phyloP scores from a whole-genome alignment of 192 early-diverging fungal genomes.

The Mortierella antarctica region DNA sequence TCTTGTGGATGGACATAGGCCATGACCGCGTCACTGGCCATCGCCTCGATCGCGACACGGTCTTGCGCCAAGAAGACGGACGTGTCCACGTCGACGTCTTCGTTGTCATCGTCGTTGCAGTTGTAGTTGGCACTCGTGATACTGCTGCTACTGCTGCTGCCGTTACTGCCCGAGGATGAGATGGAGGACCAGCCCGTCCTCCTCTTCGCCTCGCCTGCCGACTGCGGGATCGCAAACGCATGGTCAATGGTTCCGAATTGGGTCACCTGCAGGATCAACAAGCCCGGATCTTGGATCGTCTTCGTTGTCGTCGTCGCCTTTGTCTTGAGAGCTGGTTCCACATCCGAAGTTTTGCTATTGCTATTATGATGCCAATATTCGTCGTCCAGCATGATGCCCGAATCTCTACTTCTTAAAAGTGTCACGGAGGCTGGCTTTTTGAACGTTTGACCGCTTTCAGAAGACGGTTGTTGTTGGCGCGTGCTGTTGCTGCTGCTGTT shows the following conservation, averaged over 20 bases:
- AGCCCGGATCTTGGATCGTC: conserved; percentile 6
- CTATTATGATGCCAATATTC: background rate
- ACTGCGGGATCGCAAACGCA: conserved; percentile 31
- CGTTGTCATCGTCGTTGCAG: background rate
- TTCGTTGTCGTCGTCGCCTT: too few relatives aligned
- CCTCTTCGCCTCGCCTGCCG: background rate
- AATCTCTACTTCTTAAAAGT: background rate
- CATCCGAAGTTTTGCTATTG: background rate
- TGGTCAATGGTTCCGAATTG: conserved; percentile 49
- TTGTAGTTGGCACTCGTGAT: background rate
- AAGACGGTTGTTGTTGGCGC: too few relatives aligned
- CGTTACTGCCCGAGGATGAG: background rate
- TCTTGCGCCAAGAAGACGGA: conserved; percentile 16
- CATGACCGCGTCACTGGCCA: conserved; percentile 36
- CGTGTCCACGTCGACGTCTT: too few relatives aligned
- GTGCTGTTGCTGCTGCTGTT: too few relatives aligned
- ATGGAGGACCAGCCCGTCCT: too few relatives aligned
- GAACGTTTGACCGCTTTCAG: too few relatives aligned
- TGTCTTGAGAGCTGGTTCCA: too few relatives aligned
- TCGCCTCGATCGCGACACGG: conserved; percentile 4
- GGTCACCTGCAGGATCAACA: conserved; percentile 43
- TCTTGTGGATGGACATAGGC: conserved; percentile 41
- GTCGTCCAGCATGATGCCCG: background rate
- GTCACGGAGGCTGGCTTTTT: too few relatives aligned
- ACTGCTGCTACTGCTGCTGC: too few relatives aligned